Conservation (phyloP, 495 filamentous ascomycete species). For the Daldinia decipiens region DNA sequence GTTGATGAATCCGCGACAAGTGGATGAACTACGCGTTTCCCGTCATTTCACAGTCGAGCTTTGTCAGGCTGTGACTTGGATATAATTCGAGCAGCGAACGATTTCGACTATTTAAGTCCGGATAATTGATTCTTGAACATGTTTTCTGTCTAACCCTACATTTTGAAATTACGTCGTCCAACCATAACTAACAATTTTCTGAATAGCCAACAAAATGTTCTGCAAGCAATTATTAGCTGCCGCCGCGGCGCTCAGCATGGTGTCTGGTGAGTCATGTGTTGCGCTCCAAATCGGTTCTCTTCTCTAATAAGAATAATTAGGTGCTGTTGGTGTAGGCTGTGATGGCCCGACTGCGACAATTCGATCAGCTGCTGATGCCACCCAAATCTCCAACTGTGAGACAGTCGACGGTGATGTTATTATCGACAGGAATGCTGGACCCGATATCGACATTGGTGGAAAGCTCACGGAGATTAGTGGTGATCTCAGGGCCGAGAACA, state of each 20-base stretch:
- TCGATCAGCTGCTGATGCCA: constrained; percentile 76
- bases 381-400: constrained; percentile 70
- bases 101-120: not conserved
- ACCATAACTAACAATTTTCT: not conserved
- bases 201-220: constrained; percentile 70
- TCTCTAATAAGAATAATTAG: constrained; percentile 5
- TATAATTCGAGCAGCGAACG: not conserved
- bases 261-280: constrained; percentile 66
- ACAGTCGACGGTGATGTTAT: constrained; percentile 76
- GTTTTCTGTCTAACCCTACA: not conserved
- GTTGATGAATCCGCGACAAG: not conserved
- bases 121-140: not conserved
- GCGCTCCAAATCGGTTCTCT: not conserved
- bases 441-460: constrained; percentile 64
- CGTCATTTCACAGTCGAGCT: not conserved
- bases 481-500: constrained; percentile 69
- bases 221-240: constrained; percentile 78
- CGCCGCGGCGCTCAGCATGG: constrained; percentile 69
- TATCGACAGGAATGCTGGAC: constrained; percentile 64
- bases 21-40: not conserved
- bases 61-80: not conserved
- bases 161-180: not conserved
- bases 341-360: constrained; percentile 64
- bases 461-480: constrained; percentile 71
- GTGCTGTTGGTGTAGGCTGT: constrained; percentile 53